These are phyloP conservation scores for Achlya hypogyna DNA, from an alignment of 352 stramenopile species.

Conservation along the genomic window DNA sequence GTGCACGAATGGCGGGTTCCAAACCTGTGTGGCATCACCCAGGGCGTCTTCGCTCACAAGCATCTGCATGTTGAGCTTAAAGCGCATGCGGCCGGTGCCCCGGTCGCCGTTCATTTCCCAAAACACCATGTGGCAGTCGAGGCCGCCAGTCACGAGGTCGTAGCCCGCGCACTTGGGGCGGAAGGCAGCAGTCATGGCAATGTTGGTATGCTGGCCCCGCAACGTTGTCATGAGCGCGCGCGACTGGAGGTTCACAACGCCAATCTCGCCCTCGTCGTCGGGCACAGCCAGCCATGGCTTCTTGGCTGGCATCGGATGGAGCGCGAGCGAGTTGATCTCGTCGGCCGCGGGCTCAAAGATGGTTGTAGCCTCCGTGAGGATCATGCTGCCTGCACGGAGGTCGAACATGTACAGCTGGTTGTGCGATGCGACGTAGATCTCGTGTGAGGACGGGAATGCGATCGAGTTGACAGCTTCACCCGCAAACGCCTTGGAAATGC, in stretches of 20 bases:
- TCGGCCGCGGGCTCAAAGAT: constrained; percentile 54
- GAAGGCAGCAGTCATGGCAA: constrained; percentile 58
- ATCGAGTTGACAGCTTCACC: constrained; percentile 52
- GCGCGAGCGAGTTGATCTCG: constrained; percentile 54
- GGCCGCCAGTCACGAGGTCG: constrained; percentile 61
- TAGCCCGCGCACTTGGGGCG: constrained; percentile 50
- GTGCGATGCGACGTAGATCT: constrained; percentile 46
- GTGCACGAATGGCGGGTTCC: constrained; percentile 69
- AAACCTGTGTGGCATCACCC: constrained; percentile 40
- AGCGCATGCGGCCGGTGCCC: constrained; percentile 52
- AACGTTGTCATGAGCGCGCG: constrained; percentile 57
- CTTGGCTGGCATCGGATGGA: constrained; percentile 42
- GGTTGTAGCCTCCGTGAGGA: constrained; percentile 41
- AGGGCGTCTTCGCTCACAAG: constrained; percentile 8
- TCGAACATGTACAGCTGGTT: constrained; percentile 66
- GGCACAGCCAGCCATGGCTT: constrained; percentile 41
- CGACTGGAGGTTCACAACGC: constrained; percentile 49
- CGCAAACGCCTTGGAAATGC: constrained; percentile 33
- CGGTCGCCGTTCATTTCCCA: constrained; percentile 67
- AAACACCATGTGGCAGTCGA: constrained; percentile 61
- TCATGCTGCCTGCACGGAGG: constrained; percentile 42
- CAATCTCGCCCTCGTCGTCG: constrained; percentile 60
- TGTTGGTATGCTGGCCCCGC: constrained; percentile 52
- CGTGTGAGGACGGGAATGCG: constrained; percentile 33
- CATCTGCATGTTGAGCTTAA: constrained; percentile 55